Base-by-base conservation (phyloP, 139 green algal species). In the Medakamo hakoo region DNA sequence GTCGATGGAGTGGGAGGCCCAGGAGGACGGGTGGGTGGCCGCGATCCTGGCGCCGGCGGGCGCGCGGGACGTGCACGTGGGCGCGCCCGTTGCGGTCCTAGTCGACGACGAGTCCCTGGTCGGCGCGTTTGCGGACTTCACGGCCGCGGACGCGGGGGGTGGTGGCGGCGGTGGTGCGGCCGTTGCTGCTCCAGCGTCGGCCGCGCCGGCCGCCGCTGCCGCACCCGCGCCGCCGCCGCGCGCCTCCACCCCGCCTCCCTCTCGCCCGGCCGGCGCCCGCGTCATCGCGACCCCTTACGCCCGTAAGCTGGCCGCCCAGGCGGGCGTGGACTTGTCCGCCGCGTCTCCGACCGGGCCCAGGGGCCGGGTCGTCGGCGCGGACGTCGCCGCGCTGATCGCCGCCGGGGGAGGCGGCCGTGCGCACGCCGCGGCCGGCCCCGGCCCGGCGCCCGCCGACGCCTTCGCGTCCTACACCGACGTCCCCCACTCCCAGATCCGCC, bases 231-330 rank as follows among this genome's bases (percentile, higher is more conserved):
- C 60, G 1, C 26, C 1, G 56, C 71, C 30, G 55, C 58, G 30
- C 58, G 4, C 24, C 9, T 27, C 63, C 20, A 28, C 66, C 18
- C 25, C 57, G n/a, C 19, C 59, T 1, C 24, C 66, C 5, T 1
- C 65, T 2, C 22, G 19, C 30, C 30, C 27, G 20, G 49, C 81
- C 64, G 85, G 83, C 32, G 69, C 28, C 5, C 75, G 85, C 22
- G 63, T 93, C 23, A 66, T 78, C 2, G 80, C 86, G 30, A 88
- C 73, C 60, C 88, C 88, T 0, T 88, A 88, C 62, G 86, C 86
- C 3, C 74, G 69, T 30, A 87, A 86, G 70, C 69, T 94, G 22
- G 88, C 88, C 2, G 65, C 63, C 3, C 80, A 94, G 69, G 72
- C 76, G 0, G 79, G 80, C 40, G 74, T 94, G 21, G 71, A 70